Conservation (phyloP, 192 early-diverging fungal genomes). For the Coemansia interrupta region DNA sequence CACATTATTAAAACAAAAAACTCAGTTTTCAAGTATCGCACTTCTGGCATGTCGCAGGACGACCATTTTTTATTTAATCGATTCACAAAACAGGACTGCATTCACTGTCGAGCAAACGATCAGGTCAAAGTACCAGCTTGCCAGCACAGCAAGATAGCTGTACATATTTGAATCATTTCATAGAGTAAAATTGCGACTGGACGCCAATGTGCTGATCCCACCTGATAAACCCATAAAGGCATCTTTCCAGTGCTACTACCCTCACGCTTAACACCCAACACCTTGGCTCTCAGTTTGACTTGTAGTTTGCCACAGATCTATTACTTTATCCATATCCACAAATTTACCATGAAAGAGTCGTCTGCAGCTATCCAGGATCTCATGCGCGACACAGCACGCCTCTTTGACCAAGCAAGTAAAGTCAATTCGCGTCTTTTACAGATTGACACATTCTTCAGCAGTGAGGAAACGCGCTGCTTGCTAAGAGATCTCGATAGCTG, state of each 20-base stretch:
- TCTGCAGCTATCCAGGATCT: slow-evolving; percentile 38
- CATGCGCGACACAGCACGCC: slow-evolving; percentile 44
- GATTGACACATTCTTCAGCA: slow-evolving; percentile 33
- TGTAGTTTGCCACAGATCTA: too few relatives aligned
- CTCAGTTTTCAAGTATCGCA: too few relatives aligned
- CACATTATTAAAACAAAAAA: slow-evolving; percentile 17
- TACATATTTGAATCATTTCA: too few relatives aligned
- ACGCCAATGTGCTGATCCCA: too few relatives aligned
- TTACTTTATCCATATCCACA: neutral
- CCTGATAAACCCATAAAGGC: neutral
- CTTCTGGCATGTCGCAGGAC: too few relatives aligned
- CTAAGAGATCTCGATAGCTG: slow-evolving; percentile 27
- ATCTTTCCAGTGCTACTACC: neutral
- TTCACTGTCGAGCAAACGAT: slow-evolving; percentile 39
- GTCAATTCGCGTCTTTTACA: slow-evolving; percentile 39
- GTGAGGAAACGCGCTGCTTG: slow-evolving; percentile 9
- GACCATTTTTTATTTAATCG: slow-evolving; percentile 27
- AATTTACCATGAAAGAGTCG: slow-evolving; percentile 28
- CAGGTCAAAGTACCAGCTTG: slow-evolving; percentile 33
- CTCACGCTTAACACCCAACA: too few relatives aligned
- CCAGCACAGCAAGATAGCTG: slow-evolving; percentile 13
- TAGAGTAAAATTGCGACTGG: too few relatives aligned
- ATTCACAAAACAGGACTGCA: slow-evolving; percentile 34
- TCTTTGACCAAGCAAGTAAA: slow-evolving; percentile 44
- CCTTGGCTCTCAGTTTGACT: too few relatives aligned